Evolutionary conservation across 139 green algal species (phyloP).

Genomic region (Dunaliella primolecta): DNA sequence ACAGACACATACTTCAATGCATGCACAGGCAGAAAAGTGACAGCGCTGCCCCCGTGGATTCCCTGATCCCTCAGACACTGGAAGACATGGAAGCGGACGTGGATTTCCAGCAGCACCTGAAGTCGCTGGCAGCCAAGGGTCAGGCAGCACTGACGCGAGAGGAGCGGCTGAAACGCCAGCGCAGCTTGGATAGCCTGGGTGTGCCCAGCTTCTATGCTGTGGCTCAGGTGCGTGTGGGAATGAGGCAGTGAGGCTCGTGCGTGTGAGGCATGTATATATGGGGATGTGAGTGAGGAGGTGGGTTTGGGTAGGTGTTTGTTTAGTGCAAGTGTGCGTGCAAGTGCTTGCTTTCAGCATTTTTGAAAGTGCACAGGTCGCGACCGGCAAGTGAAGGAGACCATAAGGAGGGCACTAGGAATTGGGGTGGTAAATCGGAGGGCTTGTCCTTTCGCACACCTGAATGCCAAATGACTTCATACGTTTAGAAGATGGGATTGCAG

Average conservation of each 20-base stretch:
- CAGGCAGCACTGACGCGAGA: constrained; percentile 71
- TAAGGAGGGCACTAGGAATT: too few species aligned
- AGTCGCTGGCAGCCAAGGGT: constrained; percentile 38
- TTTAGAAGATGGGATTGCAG: too few species aligned
- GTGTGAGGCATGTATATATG: background rate
- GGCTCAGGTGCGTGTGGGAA: background rate
- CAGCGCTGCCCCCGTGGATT: constrained; percentile 14
- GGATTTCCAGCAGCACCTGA: constrained; percentile 53
- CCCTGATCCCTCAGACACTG: constrained; percentile 77
- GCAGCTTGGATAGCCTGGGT: constrained; percentile 48
- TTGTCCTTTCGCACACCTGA: too few species aligned
- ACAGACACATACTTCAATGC: too few species aligned
- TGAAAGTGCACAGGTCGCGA: too few species aligned
- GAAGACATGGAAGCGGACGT: constrained; percentile 64
- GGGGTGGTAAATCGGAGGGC: too few species aligned
- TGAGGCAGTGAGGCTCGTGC: too few species aligned
- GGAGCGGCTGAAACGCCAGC: constrained; percentile 61
- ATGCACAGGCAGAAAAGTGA: background rate
- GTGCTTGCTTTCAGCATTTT: too few species aligned
- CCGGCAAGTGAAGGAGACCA: too few species aligned
- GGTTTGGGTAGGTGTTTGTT: background rate
- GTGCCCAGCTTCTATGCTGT: constrained; percentile 35
- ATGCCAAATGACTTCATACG: too few species aligned
- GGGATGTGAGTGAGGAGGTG: background rate
- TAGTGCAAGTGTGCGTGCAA: too few species aligned